phyloP scores from a whole-genome alignment of 306 rosid species.

The Vachellia pachyceras region DNA sequence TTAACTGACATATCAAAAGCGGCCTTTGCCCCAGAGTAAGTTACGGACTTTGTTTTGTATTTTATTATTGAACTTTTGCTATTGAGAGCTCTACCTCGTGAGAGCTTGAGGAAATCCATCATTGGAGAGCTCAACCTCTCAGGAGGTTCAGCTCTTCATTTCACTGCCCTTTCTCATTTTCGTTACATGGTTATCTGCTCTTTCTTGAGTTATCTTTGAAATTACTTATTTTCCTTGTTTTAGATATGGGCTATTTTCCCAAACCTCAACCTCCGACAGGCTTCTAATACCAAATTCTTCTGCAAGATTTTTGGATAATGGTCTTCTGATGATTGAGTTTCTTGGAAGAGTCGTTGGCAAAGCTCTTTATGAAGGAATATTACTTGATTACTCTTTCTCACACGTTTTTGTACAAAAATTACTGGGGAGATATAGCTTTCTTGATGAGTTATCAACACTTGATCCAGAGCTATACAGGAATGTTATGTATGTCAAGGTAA shows the following conservation, averaged over 20 bases:
- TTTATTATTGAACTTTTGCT: constrained; percentile 8
- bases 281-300: constrained; percentile 83
- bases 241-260: constrained; percentile 90
- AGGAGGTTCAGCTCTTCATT: neutral
- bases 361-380: constrained; percentile 97
- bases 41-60: constrained; percentile 32
- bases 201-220: constrained; percentile 33
- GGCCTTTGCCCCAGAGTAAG: constrained; percentile 92
- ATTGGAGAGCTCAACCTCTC: neutral
- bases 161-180: constrained; percentile 17
- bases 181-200: constrained; percentile 35
- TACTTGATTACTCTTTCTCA: constrained; percentile 95
- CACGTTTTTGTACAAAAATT: constrained; percentile 92
- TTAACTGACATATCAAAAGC: constrained; percentile 90
- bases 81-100: neutral
- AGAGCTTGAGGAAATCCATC: neutral
- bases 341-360: constrained; percentile 98
- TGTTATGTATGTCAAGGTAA: constrained; percentile 97
- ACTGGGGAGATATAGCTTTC: constrained; percentile 94
- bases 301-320: constrained; percentile 87
- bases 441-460: constrained; percentile 94
- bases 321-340: constrained; percentile 96
- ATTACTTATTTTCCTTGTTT: constrained; percentile 37
- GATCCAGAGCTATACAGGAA: constrained; percentile 92
- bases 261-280: constrained; percentile 87